Conservation (phyloP, 345 rosid genomes). For the Eucalyptus virginea region DNA sequence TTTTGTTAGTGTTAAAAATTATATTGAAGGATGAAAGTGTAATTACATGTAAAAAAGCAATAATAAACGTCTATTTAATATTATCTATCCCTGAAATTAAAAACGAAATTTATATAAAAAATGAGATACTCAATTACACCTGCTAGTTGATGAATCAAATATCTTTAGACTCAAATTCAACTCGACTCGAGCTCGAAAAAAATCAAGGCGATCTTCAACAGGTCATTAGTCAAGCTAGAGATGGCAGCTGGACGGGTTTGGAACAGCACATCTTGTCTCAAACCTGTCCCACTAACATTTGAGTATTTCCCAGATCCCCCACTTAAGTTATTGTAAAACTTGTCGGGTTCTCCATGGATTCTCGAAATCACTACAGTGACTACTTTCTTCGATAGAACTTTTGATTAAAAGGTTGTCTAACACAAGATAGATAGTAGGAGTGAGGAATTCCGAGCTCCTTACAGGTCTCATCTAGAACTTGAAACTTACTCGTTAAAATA, state of each 20-base stretch:
- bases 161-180: too few species aligned
- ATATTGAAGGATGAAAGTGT: neutral
- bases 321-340: neutral
- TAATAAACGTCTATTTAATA: neutral
- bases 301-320: neutral
- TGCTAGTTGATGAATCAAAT: neutral
- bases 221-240: too few species aligned
- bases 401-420: neutral
- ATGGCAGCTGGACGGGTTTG: neutral
- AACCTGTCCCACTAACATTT: neutral
- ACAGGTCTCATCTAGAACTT: rapidly evolving
- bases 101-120: neutral
- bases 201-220: too few species aligned
- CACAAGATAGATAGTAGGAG: neutral
- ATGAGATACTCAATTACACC: neutral
- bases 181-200: too few species aligned
- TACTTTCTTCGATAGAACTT: neutral
- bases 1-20: neutral
- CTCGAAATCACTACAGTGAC: neutral
- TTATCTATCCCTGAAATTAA: neutral
- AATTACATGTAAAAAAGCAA: neutral
- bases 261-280: neutral
- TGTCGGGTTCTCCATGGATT: neutral
- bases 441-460: rapidly evolving
- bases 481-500: rapidly evolving